Evolutionary conservation across 305 asterid genomes (phyloP), one percentile per base, ranked within the genome.

Genomic region (Ajuga reptans): DNA sequence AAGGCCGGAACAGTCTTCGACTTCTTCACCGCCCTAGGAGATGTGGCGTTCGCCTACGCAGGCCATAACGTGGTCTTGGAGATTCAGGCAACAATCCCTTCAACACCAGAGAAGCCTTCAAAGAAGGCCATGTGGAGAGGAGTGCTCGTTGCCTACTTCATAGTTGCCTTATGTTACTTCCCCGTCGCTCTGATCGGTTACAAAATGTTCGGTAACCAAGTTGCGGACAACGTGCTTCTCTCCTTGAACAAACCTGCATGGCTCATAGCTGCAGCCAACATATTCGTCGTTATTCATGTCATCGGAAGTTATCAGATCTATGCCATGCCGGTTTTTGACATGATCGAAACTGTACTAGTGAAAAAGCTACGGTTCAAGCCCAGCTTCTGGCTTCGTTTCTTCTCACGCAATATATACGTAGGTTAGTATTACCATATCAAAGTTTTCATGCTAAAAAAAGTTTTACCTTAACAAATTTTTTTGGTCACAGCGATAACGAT

Each of bases 71-170:
- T 84, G 60, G 91, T 85, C 24, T 47, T 87, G 73, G 89, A 87
- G 66, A 87, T 85, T 62, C 91, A 85, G 77, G 95, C 91, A 18
- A 87, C 89, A 0, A 82, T 85, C 45, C 89, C 87, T 66, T 84
- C 92, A 0, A 78, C 88, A 9, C 87, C 88, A 3, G 92, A 84
- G 57, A 84, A 77, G 77, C 95, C 89, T 29, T 87, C 88, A 0
- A 87, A 87, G 80, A 72, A 54, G 49, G 82, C 90, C 3, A 86
- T 84, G 95, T 84, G 91, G 95, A 85, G 49, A 53, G 91, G 95
- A 21, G 95, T 88, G 16, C 6, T 85, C 8, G 85, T 86, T 54
- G 95, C 95, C 21, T 88, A 88, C 56, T 69, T 80, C 12, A 39
- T 86, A 18, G 92, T 86, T 10, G 92, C 85, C 5, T 51, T 88